Evolutionary conservation across 768 basidiomycete genomes (phyloP).

Genomic region (Tulasnella sp.): DNA sequence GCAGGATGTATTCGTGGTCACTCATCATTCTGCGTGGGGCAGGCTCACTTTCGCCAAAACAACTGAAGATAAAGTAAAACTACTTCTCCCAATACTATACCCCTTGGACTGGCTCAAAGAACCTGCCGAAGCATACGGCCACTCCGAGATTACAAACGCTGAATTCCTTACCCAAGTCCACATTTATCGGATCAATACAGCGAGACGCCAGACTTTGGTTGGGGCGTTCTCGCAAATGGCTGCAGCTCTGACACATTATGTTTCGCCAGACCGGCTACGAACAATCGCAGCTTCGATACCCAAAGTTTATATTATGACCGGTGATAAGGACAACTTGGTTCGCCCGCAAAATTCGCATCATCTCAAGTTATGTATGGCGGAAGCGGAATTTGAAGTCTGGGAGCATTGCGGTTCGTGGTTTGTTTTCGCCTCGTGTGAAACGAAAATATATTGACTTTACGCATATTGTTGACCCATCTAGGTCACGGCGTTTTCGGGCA

Average conservation of each 20-base stretch:
- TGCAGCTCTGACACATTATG: constrained; percentile 61
- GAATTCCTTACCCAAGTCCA: constrained; percentile 57
- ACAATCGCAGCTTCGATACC: constrained; percentile 54
- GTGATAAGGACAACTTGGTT: constrained; percentile 61
- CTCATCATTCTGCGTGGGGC: background rate
- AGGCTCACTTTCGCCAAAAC: constrained; percentile 37
- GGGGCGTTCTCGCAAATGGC: constrained; percentile 71
- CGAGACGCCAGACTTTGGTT: constrained; percentile 54
- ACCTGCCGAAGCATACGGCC: constrained; percentile 48
- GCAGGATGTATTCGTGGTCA: no score
- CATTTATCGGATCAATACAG: constrained; percentile 46
- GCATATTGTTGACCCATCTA: background rate
- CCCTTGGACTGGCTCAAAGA: constrained; percentile 58
- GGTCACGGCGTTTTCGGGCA: constrained; percentile 60
- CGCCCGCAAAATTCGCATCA: constrained; percentile 47
- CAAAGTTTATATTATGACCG: constrained; percentile 64
- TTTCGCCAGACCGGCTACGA: constrained; percentile 46
- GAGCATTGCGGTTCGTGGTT: constrained; percentile 42
- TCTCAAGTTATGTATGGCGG: constrained; percentile 55
- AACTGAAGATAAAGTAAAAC: constrained; percentile 46
- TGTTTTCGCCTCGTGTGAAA: background rate
- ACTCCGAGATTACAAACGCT: constrained; percentile 57
- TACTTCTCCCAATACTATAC: constrained; percentile 56
- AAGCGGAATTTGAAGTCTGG: constrained; percentile 55
- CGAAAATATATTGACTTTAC: no score